Conservation (phyloP, 1,284 basidiomycete genomes). For the Calocybe gambosa region DNA sequence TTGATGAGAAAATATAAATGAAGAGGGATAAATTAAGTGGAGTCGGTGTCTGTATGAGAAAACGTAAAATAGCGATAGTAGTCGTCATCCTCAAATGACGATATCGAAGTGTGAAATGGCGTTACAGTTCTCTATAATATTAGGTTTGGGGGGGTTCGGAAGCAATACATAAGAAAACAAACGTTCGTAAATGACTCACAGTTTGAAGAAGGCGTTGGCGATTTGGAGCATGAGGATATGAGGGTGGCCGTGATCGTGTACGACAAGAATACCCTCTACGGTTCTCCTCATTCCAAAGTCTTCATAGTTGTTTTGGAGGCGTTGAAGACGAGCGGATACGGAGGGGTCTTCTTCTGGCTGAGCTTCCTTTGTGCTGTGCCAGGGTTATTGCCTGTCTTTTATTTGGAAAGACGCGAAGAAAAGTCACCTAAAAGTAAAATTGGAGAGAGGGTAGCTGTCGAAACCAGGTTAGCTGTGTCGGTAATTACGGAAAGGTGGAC, state of each 20-base stretch:
- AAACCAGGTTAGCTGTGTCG: no score
- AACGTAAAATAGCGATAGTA: not conserved
- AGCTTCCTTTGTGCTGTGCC: slow-evolving; percentile 77
- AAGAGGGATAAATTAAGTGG: not conserved
- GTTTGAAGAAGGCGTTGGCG: slow-evolving; percentile 97
- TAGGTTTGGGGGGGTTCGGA: not conserved
- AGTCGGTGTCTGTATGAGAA: not conserved
- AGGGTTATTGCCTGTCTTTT: not conserved
- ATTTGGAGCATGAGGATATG: slow-evolving; percentile 98
- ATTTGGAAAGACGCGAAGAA: not conserved
- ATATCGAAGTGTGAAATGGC: not conserved
- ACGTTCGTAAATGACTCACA: slow-evolving; percentile 50
- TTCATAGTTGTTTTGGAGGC: slow-evolving; percentile 93
- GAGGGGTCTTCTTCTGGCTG: slow-evolving; percentile 97
- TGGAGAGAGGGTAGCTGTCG: slow-evolving; percentile 73
- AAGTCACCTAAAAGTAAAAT: slow-evolving; percentile 81
- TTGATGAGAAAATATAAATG: no score
- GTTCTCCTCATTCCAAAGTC: slow-evolving; percentile 93
- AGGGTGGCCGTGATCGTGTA: slow-evolving; percentile 91
- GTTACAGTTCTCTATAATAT: not conserved
- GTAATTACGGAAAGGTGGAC: slow-evolving; percentile 27
- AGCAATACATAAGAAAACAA: not conserved
- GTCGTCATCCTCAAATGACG: not conserved
- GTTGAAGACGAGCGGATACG: slow-evolving; percentile 82
- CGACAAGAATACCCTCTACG: slow-evolving; percentile 94